Percentiles rank a stretch among this genome's conserved stretches.
Conservation (phyloP, 1,284 basidiomycete species). For the Peniophora sp. region DNA sequence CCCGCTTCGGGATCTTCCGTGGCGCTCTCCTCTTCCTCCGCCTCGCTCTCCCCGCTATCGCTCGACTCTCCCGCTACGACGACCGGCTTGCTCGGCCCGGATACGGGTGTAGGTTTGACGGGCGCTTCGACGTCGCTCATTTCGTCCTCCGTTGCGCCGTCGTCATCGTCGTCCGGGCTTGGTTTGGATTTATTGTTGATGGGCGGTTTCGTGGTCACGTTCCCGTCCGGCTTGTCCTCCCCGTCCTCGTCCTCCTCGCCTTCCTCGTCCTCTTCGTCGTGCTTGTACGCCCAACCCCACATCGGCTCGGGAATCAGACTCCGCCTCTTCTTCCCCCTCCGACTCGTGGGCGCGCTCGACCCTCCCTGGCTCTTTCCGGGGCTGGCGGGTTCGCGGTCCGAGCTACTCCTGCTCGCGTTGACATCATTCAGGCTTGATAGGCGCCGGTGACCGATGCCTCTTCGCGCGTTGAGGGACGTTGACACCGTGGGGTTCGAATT, state of each 20-base stretch:
- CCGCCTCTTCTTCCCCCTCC: slow-evolving; percentile 46
- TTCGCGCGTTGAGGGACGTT: background rate
- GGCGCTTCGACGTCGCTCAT: slow-evolving; percentile 25
- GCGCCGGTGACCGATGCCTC: background rate
- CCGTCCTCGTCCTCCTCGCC: slow-evolving; percentile 28
- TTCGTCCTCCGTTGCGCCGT: slow-evolving; percentile 25
- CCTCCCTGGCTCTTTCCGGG: background rate
- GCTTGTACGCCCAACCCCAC: slow-evolving; percentile 71
- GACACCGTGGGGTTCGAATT: background rate
- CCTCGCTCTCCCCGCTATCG: slow-evolving; percentile 15
- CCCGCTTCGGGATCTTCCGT: slow-evolving; percentile 10
- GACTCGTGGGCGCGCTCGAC: slow-evolving; percentile 8
- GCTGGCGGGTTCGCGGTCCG: slow-evolving; percentile 2
- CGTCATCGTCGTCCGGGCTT: slow-evolving; percentile 58
- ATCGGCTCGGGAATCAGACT: slow-evolving; percentile 65
- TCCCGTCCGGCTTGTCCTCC: slow-evolving; percentile 41
- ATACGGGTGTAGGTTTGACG: slow-evolving; percentile 16
- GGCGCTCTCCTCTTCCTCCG: slow-evolving; percentile 12
- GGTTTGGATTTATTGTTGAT: slow-evolving; percentile 31
- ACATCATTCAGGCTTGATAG: slow-evolving; percentile 11
- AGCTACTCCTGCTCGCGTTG: slow-evolving; percentile 11
- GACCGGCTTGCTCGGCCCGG: slow-evolving; percentile 12
- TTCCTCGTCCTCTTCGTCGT: slow-evolving; percentile 12
- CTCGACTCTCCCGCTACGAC: slow-evolving; percentile 11
- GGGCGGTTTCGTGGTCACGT: slow-evolving; percentile 48